Base-by-base conservation (phyloP, 768 basidiomycete genomes). In the Botryobasidium botryosum region DNA sequence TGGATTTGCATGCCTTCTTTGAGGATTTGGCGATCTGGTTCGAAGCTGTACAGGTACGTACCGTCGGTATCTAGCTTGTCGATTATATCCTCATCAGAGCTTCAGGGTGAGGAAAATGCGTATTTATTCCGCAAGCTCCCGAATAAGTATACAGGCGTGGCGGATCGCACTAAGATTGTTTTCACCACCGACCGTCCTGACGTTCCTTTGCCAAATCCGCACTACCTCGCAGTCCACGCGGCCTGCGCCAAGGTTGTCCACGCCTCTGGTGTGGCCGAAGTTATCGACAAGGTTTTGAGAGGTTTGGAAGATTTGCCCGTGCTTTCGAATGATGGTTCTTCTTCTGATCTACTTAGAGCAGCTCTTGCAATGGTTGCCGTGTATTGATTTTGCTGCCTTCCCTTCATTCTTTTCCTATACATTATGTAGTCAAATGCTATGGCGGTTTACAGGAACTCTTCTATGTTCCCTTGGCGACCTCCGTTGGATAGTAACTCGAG, bases 171-270 rank as follows among this genome's bases (percentile, higher is more conserved):
- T 10, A 39, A 8, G 10, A 39, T 10, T 39, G 12, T 8, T 8
- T 10, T 12, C 20, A 8, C 7, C n/a, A 7, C 24, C 6, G 8
- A 8, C 6, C 15, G 10, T 23, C 21, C 40, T 8, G 36, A 37
- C n/a, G 17, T 21, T 37, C 36, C 8, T 37, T 41, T 7, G n/a
- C 8, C 40, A 25, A 24, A 18, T 57, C 31, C 56, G 52, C 33
- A 53, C 56, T 27, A 53, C 51, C 7, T 57, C n/a, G 51, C 42
- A 54, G 53, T 1, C 50, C 51, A 20, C 51, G n/a, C n/a, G n/a
- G n/a, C n/a, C n/a, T n/a, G n/a, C n/a, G n/a, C n/a, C n/a, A n/a
- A n/a, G n/a, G n/a, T 56, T 20, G 51, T 49, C 15, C 55, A 53
- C 38, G 37, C 47, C 35, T 53, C 54, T 5, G 55, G 55, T 6